Evolutionary conservation across 2,329 filamentous ascomycete species (phyloP).

Genomic region (Colletotrichum sp.): DNA sequence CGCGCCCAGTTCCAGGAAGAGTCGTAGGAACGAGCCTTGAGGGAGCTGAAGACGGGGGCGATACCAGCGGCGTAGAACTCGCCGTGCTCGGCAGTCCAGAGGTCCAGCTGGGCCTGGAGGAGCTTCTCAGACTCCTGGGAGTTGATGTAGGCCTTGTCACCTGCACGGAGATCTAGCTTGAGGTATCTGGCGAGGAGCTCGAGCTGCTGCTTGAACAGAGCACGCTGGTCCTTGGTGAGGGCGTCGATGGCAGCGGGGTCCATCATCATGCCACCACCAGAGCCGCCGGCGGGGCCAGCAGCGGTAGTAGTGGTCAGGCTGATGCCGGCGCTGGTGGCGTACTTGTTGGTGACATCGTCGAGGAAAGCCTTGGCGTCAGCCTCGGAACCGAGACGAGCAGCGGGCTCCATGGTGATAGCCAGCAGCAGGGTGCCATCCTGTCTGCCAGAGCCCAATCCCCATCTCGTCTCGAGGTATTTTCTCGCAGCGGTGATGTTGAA

Average conservation of each 20-base stretch:
- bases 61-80: slow-evolving; percentile 96
- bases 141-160: slow-evolving; percentile 89
- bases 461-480: slow-evolving; percentile 94
- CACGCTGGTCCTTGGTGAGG: slow-evolving; percentile 93
- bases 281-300: slow-evolving; percentile 73
- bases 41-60: slow-evolving; percentile 87
- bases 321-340: slow-evolving; percentile 83
- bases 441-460: slow-evolving; percentile 84
- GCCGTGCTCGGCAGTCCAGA: slow-evolving; percentile 95
- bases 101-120: slow-evolving; percentile 89
- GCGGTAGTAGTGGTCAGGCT: slow-evolving; percentile 79
- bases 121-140: slow-evolving; percentile 86
- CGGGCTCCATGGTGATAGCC: slow-evolving; percentile 90
- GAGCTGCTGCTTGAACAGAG: slow-evolving; percentile 97
- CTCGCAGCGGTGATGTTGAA: slow-evolving; percentile 98
- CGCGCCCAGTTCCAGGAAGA: slow-evolving; percentile 99
- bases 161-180: slow-evolving; percentile 95
- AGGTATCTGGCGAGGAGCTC: slow-evolving; percentile 95
- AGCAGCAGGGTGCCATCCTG: slow-evolving; percentile 91
- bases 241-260: slow-evolving; percentile 96
- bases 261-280: slow-evolving; percentile 96
- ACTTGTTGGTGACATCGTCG: slow-evolving; percentile 88
- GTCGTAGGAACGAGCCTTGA: slow-evolving; percentile 96
- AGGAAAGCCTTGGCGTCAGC: slow-evolving; percentile 91
- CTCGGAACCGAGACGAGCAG: slow-evolving; percentile 87